phyloP scores from a whole-genome alignment of 768 basidiomycete genomes.

The Suillus subalutaceus region DNA sequence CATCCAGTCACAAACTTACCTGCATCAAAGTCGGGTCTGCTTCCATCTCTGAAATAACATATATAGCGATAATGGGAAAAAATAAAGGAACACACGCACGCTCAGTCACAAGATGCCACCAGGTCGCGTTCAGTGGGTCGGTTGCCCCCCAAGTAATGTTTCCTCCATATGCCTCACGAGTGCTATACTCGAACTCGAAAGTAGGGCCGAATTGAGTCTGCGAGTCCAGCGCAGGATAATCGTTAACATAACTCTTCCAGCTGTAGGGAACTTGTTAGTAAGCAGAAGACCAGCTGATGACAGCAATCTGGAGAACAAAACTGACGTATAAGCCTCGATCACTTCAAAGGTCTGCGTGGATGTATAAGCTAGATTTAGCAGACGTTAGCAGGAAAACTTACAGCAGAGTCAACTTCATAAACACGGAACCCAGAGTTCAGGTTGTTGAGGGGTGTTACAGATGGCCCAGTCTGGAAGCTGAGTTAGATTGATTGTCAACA shows the following conservation, averaged over 20 bases:
- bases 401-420: constrained; percentile 54
- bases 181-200: constrained; percentile 65
- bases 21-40: constrained; percentile 57
- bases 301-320: constrained; percentile 10
- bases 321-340: constrained; percentile 76
- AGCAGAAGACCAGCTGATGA: constrained; percentile 1
- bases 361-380: background rate
- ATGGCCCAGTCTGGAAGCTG: constrained; percentile 61
- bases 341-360: constrained; percentile 71
- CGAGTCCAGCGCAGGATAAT: constrained; percentile 58
- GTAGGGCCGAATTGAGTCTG: constrained; percentile 63
- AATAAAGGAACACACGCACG: constrained; percentile 41
- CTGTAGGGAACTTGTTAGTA: constrained; percentile 35
- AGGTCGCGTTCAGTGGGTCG: constrained; percentile 79
- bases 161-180: constrained; percentile 66
- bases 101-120: constrained; percentile 83
- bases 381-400: constrained; percentile 34
- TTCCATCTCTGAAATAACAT: constrained; percentile 52
- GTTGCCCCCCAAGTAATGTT: constrained; percentile 57
- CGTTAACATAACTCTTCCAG: constrained; percentile 64
- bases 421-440: constrained; percentile 72
- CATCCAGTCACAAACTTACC: constrained; percentile 38
- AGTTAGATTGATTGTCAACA: constrained; percentile 12
- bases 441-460: constrained; percentile 69
- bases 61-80: constrained; percentile 8